Percentiles rank a stretch among this genome's conserved stretches.
phyloP scores from a whole-genome alignment of 176 grass and related monocot genomes.

The Rhynchospora breviuscula region DNA sequence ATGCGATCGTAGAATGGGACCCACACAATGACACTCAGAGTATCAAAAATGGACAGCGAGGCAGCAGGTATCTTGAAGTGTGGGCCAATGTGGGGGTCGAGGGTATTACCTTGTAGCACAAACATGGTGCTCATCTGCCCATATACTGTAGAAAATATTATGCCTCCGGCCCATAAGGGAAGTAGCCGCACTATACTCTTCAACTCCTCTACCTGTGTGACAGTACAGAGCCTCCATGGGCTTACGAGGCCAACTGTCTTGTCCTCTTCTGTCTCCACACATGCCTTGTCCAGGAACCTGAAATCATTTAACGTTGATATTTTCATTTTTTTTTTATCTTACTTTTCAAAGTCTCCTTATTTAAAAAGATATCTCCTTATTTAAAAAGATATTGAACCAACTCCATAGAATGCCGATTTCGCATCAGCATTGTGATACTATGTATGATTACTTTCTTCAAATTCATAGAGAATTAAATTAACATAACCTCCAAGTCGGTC shows the following conservation, averaged over 20 bases:
- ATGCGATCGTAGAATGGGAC: conserved; percentile 66
- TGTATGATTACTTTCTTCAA: too few species aligned
- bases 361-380: neutral
- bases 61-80: conserved; percentile 55
- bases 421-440: too few species aligned
- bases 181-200: conserved; percentile 66
- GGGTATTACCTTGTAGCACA: conserved; percentile 74
- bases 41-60: conserved; percentile 69
- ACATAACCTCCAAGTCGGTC: neutral
- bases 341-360: neutral
- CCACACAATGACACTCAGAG: conserved; percentile 73
- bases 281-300: conserved; percentile 59
- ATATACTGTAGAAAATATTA: conserved; percentile 67
- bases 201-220: conserved; percentile 87
- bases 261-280: conserved; percentile 38
- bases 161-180: conserved; percentile 71
- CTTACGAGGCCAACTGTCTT: neutral
- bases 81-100: conserved; percentile 43
- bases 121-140: conserved; percentile 88
- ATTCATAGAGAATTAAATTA: too few species aligned
- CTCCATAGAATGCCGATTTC: too few species aligned
- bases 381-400: neutral
- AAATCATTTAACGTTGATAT: neutral
- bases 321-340: neutral
- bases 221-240: conserved; percentile 65